Evolutionary conservation across 2,329 filamentous ascomycete species (phyloP).

Genomic region (Aspergillus cejpii): DNA sequence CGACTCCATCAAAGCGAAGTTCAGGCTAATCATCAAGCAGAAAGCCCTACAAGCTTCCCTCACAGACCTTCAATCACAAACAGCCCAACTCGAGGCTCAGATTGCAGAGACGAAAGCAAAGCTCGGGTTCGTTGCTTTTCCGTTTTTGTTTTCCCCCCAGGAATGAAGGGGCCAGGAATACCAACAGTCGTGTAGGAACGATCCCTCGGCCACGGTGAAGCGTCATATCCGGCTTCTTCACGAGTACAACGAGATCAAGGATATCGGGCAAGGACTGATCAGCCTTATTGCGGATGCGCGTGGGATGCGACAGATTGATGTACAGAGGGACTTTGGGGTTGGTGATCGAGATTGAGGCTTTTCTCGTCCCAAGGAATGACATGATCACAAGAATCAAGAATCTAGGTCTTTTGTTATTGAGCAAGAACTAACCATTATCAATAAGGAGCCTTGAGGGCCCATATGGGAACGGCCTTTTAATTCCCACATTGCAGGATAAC

Average conservation of each 20-base stretch:
- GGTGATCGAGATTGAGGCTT: conserved; percentile 30
- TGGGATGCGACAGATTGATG: conserved; percentile 47
- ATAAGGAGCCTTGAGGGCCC: too few relatives aligned
- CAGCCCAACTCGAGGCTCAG: conserved; percentile 33
- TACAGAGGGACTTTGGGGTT: conserved; percentile 38
- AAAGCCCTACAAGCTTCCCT: conserved; percentile 21
- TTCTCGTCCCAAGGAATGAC: not conserved
- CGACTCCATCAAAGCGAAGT: not conserved
- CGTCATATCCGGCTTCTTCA: conserved; percentile 60
- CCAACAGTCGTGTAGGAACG: conserved; percentile 21
- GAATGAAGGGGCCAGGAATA: not conserved
- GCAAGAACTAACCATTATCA: too few relatives aligned
- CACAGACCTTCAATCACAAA: conserved; percentile 43
- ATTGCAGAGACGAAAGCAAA: conserved; percentile 31
- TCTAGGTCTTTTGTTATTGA: too few relatives aligned
- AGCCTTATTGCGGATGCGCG: conserved; percentile 61
- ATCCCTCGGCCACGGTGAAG: conserved; percentile 51
- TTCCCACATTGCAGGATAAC: too few relatives aligned
- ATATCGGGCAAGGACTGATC: conserved; percentile 59
- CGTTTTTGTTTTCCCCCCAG: not conserved
- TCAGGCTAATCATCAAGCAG: conserved; percentile 19
- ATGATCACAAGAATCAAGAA: too few relatives aligned
- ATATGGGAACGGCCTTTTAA: too few relatives aligned
- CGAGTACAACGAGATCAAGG: conserved; percentile 65
- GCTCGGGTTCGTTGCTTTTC: conserved; percentile 28